These are phyloP conservation scores for Ammopiptanthus mongolicus DNA, from an alignment of 306 rosid species.

Conservation along the genomic window DNA sequence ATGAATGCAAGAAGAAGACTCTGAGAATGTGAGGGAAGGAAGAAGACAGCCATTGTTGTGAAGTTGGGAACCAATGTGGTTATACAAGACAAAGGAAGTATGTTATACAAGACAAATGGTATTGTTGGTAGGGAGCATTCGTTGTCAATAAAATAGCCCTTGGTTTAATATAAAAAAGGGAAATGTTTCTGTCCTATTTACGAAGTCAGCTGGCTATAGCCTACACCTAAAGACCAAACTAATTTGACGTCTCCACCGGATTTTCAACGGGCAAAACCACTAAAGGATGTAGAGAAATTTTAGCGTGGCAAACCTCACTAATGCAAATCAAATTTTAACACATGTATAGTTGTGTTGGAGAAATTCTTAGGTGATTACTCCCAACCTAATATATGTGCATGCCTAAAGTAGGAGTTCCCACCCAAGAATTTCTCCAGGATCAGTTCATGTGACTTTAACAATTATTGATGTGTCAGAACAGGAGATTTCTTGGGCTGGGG, in stretches of 20 bases:
- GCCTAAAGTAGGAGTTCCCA: neutral
- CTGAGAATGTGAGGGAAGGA: slow-evolving; percentile 14
- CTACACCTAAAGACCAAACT: slow-evolving; percentile 21
- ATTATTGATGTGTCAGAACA: neutral
- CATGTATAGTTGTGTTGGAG: too few relatives aligned
- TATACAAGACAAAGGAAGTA: neutral
- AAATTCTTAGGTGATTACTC: neutral
- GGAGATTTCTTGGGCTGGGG: neutral
- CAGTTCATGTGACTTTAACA: neutral
- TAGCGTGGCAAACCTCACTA: neutral
- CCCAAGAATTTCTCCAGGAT: neutral
- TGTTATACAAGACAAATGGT: neutral
- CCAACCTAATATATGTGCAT: neutral
- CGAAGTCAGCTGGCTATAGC: slow-evolving; percentile 26
- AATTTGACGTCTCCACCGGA: slow-evolving; percentile 18
- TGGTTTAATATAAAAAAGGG: slow-evolving; percentile 7
- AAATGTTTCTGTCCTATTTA: slow-evolving; percentile 11
- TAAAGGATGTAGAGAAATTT: neutral
- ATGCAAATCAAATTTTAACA: neutral
- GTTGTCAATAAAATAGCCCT: neutral
- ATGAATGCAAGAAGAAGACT: slow-evolving; percentile 27
- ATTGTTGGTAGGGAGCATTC: slow-evolving; percentile 8
- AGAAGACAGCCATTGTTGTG: slow-evolving; percentile 45
- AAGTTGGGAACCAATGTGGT: slow-evolving; percentile 8
- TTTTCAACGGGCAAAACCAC: neutral